These are phyloP conservation scores for Sutorius eximius DNA, from an alignment of 1,284 basidiomycete species.

Conservation along the genomic window DNA sequence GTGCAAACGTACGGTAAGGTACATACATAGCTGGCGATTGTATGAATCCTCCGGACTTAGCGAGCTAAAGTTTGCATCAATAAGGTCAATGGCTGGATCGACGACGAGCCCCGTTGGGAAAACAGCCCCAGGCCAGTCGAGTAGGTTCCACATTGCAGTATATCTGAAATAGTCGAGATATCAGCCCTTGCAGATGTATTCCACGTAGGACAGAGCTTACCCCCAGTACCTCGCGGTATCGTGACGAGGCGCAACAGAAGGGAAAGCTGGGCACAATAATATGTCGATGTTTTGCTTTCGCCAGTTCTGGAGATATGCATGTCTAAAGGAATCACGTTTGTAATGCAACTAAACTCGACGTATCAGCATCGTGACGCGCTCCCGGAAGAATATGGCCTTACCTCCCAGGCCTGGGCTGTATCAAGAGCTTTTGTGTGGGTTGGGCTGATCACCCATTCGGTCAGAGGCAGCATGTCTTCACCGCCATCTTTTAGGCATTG, in stretches of 20 bases:
- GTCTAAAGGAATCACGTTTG: slow-evolving; percentile 28
- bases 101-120: slow-evolving; percentile 31
- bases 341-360: slow-evolving; percentile 20
- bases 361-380: not conserved
- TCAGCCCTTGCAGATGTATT: too few species aligned
- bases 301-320: slow-evolving; percentile 32
- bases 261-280: slow-evolving; percentile 30
- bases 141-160: slow-evolving; percentile 30
- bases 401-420: slow-evolving; percentile 34
- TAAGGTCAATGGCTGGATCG: slow-evolving; percentile 24
- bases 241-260: slow-evolving; percentile 27
- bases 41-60: slow-evolving; percentile 25
- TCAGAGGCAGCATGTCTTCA: slow-evolving; percentile 33
- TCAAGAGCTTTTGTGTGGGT: slow-evolving; percentile 28
- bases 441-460: slow-evolving; percentile 33
- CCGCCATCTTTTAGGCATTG: slow-evolving; percentile 27
- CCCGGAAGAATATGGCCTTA: slow-evolving; percentile 6
- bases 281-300: slow-evolving; percentile 30
- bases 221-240: slow-evolving; percentile 36
- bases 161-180: slow-evolving; percentile 9
- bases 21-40: slow-evolving; percentile 18
- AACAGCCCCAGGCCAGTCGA: slow-evolving; percentile 31
- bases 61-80: slow-evolving; percentile 1
- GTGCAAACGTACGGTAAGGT: not conserved
- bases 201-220: slow-evolving; percentile 14